phyloP scores from a whole-genome alignment of 1,284 basidiomycete genomes.

The Cutaneotrichosporon spelunceum region DNA sequence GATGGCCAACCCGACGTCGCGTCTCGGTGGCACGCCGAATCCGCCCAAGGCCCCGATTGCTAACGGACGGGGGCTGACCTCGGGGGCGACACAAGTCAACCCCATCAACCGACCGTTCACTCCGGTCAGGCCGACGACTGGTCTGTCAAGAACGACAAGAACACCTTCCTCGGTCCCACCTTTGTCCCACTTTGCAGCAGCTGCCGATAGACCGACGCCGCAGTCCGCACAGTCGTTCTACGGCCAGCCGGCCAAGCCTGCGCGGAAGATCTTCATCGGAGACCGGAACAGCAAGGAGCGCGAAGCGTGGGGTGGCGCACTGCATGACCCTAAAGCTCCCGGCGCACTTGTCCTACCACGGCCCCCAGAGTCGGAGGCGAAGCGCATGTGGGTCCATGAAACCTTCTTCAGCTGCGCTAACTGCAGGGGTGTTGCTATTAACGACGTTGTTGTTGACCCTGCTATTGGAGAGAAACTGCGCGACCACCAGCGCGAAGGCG shows the following conservation, averaged over 20 bases:
- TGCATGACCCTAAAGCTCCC: constrained; percentile 63
- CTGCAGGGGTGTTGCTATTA: constrained; percentile 51
- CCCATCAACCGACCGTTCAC: not conserved
- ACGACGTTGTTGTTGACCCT: constrained; percentile 93
- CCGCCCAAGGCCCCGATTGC: constrained; percentile 35
- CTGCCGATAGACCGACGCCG: not conserved
- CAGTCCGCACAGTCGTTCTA: constrained; percentile 34
- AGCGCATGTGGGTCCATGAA: constrained; percentile 61
- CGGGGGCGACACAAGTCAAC: not conserved
- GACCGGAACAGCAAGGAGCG: constrained; percentile 42
- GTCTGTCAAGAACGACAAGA: not conserved
- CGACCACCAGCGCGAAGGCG: constrained; percentile 87
- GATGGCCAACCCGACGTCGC: not conserved
- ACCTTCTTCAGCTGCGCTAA: not conserved
- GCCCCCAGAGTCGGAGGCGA: constrained; percentile 69
- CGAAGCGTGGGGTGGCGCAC: constrained; percentile 31
- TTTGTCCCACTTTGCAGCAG: not conserved
- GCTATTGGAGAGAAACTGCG: constrained; percentile 72
- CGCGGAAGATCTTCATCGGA: constrained; percentile 37
- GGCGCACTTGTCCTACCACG: constrained; percentile 83
- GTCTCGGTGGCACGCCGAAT: constrained; percentile 23
- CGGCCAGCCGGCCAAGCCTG: constrained; percentile 25
- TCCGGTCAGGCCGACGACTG: not conserved
- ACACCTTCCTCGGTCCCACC: not conserved
- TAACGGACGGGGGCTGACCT: not conserved